Percentiles rank a stretch among this genome's conserved stretches.
These are phyloP conservation scores for Phalaenopsis aphrodite DNA, from an alignment of 106 monocot genomes.

Conservation along the genomic window DNA sequence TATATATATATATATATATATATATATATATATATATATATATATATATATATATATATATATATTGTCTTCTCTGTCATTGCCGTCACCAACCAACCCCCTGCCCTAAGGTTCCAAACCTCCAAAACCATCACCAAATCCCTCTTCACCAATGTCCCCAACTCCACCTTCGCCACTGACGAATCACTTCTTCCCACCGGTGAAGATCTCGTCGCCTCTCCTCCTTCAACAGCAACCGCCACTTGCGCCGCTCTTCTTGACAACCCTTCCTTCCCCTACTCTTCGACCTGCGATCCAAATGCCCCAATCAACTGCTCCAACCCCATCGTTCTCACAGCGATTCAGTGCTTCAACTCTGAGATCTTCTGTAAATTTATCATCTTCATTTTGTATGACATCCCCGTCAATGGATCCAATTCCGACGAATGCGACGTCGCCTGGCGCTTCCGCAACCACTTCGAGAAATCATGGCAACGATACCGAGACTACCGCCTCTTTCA, in stretches of 20 bases:
- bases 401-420: slow-evolving; percentile 47
- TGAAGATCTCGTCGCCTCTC: slow-evolving; percentile 41
- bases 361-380: slow-evolving; percentile 32
- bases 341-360: slow-evolving; percentile 53
- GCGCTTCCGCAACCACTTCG: slow-evolving; percentile 66
- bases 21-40: no score
- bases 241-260: slow-evolving; percentile 20
- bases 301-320: slow-evolving; percentile 69
- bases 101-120: slow-evolving; percentile 88
- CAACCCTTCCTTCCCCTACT: background rate
- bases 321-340: slow-evolving; percentile 37
- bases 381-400: slow-evolving; percentile 60
- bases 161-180: slow-evolving; percentile 85
- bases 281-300: slow-evolving; percentile 43
- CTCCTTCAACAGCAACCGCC: slow-evolving; percentile 23
- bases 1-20: no score
- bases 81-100: slow-evolving; percentile 90
- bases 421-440: slow-evolving; percentile 76
- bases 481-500: slow-evolving; percentile 73
- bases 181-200: slow-evolving; percentile 57
- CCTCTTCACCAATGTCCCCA: slow-evolving; percentile 56
- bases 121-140: slow-evolving; percentile 53
- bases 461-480: slow-evolving; percentile 78
- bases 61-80: slow-evolving; percentile 82
- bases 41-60: no score